These are phyloP conservation scores for Luvunga scandens DNA, from an alignment of 345 rosid species.

Conservation along the genomic window DNA sequence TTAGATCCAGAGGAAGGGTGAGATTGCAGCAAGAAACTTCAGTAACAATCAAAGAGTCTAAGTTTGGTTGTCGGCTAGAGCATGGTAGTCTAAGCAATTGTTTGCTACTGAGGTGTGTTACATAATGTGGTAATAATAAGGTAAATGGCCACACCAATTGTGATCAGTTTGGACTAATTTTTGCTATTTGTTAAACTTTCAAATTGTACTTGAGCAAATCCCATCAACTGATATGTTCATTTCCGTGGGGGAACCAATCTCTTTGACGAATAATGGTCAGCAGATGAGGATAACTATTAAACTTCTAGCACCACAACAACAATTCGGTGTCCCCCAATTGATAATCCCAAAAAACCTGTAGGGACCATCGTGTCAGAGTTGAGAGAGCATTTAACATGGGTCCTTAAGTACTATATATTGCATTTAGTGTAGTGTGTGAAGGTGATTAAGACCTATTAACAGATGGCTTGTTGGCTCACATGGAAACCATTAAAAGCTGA, in stretches of 20 bases:
- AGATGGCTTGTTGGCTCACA: conserved; percentile 2
- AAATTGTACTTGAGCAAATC: conserved; percentile 1
- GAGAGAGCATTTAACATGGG: conserved; percentile 7
- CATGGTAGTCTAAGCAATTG: neutral
- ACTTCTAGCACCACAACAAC: conserved; percentile 17
- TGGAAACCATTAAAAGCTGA: neutral
- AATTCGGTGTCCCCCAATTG: conserved; percentile 15
- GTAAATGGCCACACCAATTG: neutral
- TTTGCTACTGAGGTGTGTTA: neutral
- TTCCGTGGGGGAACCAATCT: conserved; percentile 20
- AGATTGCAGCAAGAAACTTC: neutral
- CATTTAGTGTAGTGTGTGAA: conserved; percentile 1
- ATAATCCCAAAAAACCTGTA: conserved; percentile 15
- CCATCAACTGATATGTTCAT: conserved; percentile 16
- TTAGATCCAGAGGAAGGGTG: neutral
- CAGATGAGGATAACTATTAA: conserved; percentile 17
- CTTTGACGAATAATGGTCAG: neutral
- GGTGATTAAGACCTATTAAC: conserved; percentile 19
- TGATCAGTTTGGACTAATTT: neutral
- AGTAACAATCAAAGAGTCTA: neutral
- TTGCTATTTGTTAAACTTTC: neutral
- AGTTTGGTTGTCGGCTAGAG: neutral
- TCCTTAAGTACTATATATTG: conserved; percentile 7
- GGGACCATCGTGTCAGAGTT: conserved; percentile 29
- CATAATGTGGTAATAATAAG: neutral